These are phyloP conservation scores for Penicillium malachiteum DNA, from an alignment of 495 filamentous ascomycete species.

Conservation along the genomic window DNA sequence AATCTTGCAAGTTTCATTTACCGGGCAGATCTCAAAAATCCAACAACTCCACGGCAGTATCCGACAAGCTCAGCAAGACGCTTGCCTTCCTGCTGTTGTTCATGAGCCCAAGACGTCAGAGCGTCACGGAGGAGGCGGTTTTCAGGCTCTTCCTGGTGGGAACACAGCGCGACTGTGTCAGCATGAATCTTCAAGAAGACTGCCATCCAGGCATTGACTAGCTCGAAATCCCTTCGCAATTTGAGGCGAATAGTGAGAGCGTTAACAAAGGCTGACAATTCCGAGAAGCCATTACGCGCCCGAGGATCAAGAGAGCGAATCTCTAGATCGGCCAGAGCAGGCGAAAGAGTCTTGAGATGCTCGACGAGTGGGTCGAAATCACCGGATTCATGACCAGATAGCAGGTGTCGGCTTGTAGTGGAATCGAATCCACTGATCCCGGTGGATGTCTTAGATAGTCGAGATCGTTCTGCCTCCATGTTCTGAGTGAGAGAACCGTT, in stretches of 20 bases:
- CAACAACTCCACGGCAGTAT: constrained; percentile 84
- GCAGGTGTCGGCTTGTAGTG: constrained; percentile 59
- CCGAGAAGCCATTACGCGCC: constrained; percentile 44
- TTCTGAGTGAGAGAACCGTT: constrained; percentile 34
- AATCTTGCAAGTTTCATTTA: too few relatives aligned
- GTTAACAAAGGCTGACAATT: constrained; percentile 67
- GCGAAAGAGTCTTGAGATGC: constrained; percentile 74
- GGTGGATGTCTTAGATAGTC: constrained; percentile 49
- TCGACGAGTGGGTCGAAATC: constrained; percentile 59
- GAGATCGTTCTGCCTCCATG: constrained; percentile 48
- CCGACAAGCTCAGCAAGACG: constrained; percentile 76
- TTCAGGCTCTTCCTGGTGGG: constrained; percentile 40
- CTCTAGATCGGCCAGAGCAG: constrained; percentile 81
- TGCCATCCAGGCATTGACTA: constrained; percentile 94
- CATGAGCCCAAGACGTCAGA: constrained; percentile 62
- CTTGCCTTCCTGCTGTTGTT: constrained; percentile 64
- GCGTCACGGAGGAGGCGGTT: constrained; percentile 46
- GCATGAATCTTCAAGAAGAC: constrained; percentile 81
- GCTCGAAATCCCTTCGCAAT: constrained; percentile 77
- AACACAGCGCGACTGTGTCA: constrained; percentile 51
- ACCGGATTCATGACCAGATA: constrained; percentile 37
- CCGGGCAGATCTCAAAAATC: constrained; percentile 71
- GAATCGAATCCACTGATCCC: constrained; percentile 30
- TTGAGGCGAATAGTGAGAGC: constrained; percentile 69
- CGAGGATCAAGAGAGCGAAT: constrained; percentile 70